Conservation (phyloP, 2,329 filamentous ascomycete genomes). For the Aureobasidium sp. region DNA sequence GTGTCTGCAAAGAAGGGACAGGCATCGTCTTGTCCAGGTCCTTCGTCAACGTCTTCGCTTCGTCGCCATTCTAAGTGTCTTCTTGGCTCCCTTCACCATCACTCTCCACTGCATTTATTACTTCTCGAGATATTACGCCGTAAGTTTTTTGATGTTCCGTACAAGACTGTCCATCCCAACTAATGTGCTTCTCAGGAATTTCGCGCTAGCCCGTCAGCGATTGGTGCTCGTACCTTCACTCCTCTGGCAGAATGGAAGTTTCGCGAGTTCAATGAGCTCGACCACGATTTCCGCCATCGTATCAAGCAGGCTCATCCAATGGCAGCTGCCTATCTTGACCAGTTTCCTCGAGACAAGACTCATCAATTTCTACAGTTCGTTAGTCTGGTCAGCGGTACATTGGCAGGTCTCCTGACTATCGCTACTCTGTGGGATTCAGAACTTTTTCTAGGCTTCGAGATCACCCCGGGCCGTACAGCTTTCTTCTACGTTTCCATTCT, state of each 20-base stretch:
- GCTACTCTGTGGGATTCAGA: slow-evolving; percentile 86
- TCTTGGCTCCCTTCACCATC: slow-evolving; percentile 83
- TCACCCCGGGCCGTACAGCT: slow-evolving; percentile 79
- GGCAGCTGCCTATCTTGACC: slow-evolving; percentile 84
- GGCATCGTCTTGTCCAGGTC: slow-evolving; percentile 69
- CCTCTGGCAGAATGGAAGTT: slow-evolving; percentile 97
- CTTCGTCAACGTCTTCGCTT: slow-evolving; percentile 73
- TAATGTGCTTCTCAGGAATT: slow-evolving; percentile 61
- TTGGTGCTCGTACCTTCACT: slow-evolving; percentile 86
- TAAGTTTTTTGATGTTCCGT: slow-evolving; percentile 35
- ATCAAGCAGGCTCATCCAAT: slow-evolving; percentile 93
- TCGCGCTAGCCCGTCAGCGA: slow-evolving; percentile 81
- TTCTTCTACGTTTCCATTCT: slow-evolving; percentile 85
- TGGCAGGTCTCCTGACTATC: slow-evolving; percentile 77
- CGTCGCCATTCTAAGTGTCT: slow-evolving; percentile 75
- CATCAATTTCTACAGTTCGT: slow-evolving; percentile 78
- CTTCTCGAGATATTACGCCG: slow-evolving; percentile 91
- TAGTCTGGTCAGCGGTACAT: slow-evolving; percentile 77
- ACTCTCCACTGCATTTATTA: slow-evolving; percentile 80
- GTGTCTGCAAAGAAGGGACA: slow-evolving; percentile 76
- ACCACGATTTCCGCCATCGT: slow-evolving; percentile 82
- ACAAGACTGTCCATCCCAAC: too few species aligned
- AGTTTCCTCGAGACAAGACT: slow-evolving; percentile 93
- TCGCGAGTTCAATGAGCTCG: slow-evolving; percentile 93
- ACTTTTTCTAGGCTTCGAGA: slow-evolving; percentile 83